Conservation (phyloP, 1,284 basidiomycete genomes). For the Trichosporon ovoides region DNA sequence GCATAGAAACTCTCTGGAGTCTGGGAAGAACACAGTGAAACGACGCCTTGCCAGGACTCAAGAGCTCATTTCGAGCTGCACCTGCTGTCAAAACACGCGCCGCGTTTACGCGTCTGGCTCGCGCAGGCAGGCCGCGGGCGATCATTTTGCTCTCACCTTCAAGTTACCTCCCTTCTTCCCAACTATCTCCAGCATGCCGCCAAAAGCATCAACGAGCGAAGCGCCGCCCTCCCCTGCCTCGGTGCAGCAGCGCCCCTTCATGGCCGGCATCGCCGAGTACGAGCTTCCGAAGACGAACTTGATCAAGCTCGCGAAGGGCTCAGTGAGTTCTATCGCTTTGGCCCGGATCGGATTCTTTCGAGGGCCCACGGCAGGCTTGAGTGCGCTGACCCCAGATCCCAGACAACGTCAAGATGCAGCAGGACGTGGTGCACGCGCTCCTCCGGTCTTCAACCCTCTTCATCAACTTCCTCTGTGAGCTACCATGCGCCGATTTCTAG, state of each 20-base stretch:
- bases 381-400: conserved; percentile 58
- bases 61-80: background rate
- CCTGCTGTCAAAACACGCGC: conserved; percentile 2
- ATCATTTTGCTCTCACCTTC: background rate
- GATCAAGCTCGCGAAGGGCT: conserved; percentile 71
- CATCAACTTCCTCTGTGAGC: conserved; percentile 79
- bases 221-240: background rate
- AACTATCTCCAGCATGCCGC: background rate
- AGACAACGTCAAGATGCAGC: conserved; percentile 76
- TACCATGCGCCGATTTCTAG: background rate
- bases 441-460: conserved; percentile 83
- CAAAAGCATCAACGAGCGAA: background rate
- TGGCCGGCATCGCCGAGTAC: conserved; percentile 63
- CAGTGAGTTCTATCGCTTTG: conserved; percentile 52
- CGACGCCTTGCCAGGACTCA: too few relatives aligned
- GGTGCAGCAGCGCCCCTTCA: conserved; percentile 33
- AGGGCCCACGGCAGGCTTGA: background rate
- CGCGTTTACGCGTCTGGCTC: background rate
- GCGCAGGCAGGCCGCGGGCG: background rate
- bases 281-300: conserved; percentile 76
- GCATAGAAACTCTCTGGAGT: too few relatives aligned
- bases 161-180: background rate
- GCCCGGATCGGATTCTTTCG: background rate
- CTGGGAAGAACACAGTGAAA: too few relatives aligned
- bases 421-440: conserved; percentile 74